phyloP scores from a whole-genome alignment of 192 early-diverging fungal genomes.

The Spizellomyces punctatus region DNA sequence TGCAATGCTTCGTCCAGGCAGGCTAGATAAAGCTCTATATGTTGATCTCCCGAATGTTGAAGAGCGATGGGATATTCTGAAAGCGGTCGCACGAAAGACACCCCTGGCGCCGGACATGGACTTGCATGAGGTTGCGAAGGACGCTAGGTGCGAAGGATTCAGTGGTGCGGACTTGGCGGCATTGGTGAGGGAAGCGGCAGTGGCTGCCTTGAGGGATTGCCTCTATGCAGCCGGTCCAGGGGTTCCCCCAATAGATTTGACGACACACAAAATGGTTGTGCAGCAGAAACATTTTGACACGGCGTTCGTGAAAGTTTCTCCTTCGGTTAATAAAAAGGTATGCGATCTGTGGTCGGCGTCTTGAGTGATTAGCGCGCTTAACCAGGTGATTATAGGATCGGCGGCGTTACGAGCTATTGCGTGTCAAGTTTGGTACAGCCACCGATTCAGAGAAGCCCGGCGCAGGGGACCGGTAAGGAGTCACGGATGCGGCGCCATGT shows the following conservation, averaged over 20 bases:
- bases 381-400: slow-evolving; percentile 29
- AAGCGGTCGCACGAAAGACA: slow-evolving; percentile 75
- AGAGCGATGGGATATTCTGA: slow-evolving; percentile 85
- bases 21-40: slow-evolving; percentile 96
- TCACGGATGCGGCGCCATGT: too few relatives aligned
- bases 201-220: slow-evolving; percentile 71
- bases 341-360: neutral
- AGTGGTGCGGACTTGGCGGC: slow-evolving; percentile 64
- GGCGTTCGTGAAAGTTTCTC: slow-evolving; percentile 80
- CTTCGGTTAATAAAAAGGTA: slow-evolving; percentile 74
- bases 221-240: slow-evolving; percentile 43
- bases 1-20: slow-evolving; percentile 96
- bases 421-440: slow-evolving; percentile 41
- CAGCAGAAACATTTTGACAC: slow-evolving; percentile 68
- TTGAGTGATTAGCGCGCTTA: neutral
- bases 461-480: too few relatives aligned
- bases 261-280: slow-evolving; percentile 48
- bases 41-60: slow-evolving; percentile 83
- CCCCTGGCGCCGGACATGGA: slow-evolving; percentile 68
- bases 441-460: neutral
- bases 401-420: slow-evolving; percentile 37
- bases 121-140: slow-evolving; percentile 44
- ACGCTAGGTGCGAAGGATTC: slow-evolving; percentile 57
- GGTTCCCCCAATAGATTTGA: slow-evolving; percentile 29
- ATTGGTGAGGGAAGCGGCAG: slow-evolving; percentile 64